Evolutionary conservation across 2,329 filamentous ascomycete species (phyloP).

Genomic region (Cladophialophora bantiana): DNA sequence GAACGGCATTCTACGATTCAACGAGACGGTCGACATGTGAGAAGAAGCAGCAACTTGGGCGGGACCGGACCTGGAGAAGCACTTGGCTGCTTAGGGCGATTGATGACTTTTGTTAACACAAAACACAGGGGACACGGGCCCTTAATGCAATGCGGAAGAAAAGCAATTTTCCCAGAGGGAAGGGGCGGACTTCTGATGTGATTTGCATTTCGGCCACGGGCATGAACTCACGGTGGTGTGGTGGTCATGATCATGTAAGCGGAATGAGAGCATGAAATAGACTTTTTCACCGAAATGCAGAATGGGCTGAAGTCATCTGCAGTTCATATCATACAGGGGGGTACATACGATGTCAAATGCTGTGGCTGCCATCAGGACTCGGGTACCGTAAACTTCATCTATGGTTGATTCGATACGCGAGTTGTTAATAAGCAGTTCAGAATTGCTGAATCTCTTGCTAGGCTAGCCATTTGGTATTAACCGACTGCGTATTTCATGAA

Average conservation of each 20-base stretch:
- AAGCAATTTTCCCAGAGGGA: background rate
- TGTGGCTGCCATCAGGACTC: background rate
- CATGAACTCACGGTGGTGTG: background rate
- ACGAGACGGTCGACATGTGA: slow-evolving; percentile 82
- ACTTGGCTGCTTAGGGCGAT: background rate
- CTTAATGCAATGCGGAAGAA: background rate
- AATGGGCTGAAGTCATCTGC: background rate
- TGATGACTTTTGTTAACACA: slow-evolving; percentile 1
- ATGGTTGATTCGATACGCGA: background rate
- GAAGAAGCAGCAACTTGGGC: background rate
- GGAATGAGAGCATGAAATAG: background rate
- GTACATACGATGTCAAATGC: background rate
- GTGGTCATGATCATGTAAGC: background rate
- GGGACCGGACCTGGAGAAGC: background rate
- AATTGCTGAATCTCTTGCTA: background rate
- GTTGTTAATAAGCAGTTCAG: background rate
- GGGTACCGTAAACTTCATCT: background rate
- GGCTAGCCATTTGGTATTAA: no score
- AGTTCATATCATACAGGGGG: background rate
- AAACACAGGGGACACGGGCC: slow-evolving; percentile 1
- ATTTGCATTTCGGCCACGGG: background rate
- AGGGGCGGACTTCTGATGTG: background rate
- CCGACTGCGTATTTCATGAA: background rate
- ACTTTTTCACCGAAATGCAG: background rate
- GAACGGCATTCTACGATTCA: slow-evolving; percentile 89